Percentiles rank a stretch among this genome's conserved stretches.
phyloP scores from a whole-genome alignment of 2,329 filamentous ascomycete species.

The Aspergillus spinulosporus region DNA sequence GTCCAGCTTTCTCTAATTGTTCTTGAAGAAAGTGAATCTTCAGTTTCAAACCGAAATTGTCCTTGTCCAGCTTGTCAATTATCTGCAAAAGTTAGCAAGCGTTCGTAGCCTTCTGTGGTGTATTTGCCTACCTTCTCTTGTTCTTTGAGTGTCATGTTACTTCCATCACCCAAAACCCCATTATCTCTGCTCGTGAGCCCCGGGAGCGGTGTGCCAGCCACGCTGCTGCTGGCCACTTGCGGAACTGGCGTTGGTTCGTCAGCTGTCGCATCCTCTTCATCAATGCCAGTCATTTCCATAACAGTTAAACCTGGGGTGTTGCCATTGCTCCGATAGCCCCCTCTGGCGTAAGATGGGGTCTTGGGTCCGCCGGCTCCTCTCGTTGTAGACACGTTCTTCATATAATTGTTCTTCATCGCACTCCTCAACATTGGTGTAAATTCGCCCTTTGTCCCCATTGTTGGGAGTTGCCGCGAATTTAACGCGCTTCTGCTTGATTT shows the following conservation, averaged over 20 bases:
- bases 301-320: slow-evolving; percentile 72
- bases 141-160: slow-evolving; percentile 84
- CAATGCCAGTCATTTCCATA: slow-evolving; percentile 69
- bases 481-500: slow-evolving; percentile 53
- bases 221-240: slow-evolving; percentile 74
- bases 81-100: slow-evolving; percentile 46
- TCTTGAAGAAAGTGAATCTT: slow-evolving; percentile 98
- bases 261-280: slow-evolving; percentile 64
- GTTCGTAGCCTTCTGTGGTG: not conserved
- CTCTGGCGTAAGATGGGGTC: slow-evolving; percentile 68
- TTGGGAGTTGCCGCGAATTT: slow-evolving; percentile 69
- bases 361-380: slow-evolving; percentile 48
- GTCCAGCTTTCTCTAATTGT: slow-evolving; percentile 79
- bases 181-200: slow-evolving; percentile 65
- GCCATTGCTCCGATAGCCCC: slow-evolving; percentile 65
- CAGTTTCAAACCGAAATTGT: slow-evolving; percentile 94
- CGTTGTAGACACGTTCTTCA: slow-evolving; percentile 58
- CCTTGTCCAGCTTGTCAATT: slow-evolving; percentile 95
- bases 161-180: slow-evolving; percentile 73
- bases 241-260: slow-evolving; percentile 72
- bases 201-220: slow-evolving; percentile 77
- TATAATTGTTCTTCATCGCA: slow-evolving; percentile 66
- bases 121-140: slow-evolving; percentile 73
- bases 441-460: slow-evolving; percentile 64
- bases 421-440: slow-evolving; percentile 93